Conservation (phyloP, 345 rosid species). For the Aquilaria yunnanensis region DNA sequence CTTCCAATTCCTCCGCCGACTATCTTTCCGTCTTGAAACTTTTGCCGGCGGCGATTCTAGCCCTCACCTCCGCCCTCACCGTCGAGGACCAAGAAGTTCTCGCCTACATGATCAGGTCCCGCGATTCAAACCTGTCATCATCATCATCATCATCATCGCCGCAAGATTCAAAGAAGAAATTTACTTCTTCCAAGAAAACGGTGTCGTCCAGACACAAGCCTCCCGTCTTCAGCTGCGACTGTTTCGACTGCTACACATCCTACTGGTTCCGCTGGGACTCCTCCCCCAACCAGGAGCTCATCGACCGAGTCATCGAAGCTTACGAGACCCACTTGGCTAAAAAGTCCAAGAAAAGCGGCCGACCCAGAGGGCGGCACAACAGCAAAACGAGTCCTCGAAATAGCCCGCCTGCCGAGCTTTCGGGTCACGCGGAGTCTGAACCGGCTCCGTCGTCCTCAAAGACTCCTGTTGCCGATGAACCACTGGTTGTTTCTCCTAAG, state of each 20-base stretch:
- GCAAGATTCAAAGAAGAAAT: constrained; percentile 26
- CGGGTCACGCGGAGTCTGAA: background rate
- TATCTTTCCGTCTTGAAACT: constrained; percentile 50
- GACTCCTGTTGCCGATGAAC: background rate
- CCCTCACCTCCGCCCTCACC: constrained; percentile 62
- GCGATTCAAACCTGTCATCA: constrained; percentile 31
- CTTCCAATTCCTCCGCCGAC: constrained; percentile 21
- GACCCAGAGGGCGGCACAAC: constrained; percentile 28
- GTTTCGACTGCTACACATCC: constrained; percentile 82
- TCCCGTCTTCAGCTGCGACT: constrained; percentile 62
- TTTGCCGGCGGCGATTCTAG: constrained; percentile 65
- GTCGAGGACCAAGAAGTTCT: constrained; percentile 75
- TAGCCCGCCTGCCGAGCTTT: constrained; percentile 3
- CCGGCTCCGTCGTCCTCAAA: background rate
- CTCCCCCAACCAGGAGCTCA: constrained; percentile 74
- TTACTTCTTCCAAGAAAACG: constrained; percentile 21
- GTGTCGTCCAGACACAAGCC: constrained; percentile 26
- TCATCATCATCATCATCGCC: constrained; percentile 1
- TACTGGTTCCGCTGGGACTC: constrained; percentile 95
- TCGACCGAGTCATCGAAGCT: constrained; percentile 77
- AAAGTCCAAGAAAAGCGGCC: constrained; percentile 26
- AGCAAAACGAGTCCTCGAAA: constrained; percentile 28
- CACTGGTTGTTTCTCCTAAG: background rate
- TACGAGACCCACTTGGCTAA: constrained; percentile 58
- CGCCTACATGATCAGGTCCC: constrained; percentile 75